A percentile compares a stretch with the other conserved stretches of the same genome.
These are phyloP conservation scores for Aciculosporium take DNA, from an alignment of 2,329 filamentous ascomycete species.

Conservation along the genomic window DNA sequence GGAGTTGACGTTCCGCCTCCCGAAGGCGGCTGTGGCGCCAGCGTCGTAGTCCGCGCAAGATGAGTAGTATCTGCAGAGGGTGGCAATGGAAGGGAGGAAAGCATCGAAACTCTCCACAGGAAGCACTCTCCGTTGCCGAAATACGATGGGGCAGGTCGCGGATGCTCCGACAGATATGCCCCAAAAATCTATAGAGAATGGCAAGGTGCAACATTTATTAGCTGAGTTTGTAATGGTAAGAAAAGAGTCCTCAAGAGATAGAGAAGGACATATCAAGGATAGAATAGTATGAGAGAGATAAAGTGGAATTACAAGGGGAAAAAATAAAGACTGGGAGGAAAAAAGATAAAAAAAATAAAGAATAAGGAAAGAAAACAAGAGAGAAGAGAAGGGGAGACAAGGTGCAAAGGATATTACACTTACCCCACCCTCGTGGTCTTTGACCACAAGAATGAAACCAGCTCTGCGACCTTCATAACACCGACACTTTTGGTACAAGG, in stretches of 20 bases:
- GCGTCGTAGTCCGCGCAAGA: conserved; percentile 27
- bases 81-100: conserved; percentile 38
- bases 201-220: background rate
- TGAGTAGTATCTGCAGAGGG: conserved; percentile 37
- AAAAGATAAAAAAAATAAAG: background rate
- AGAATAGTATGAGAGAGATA: background rate
- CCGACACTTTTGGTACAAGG: conserved; percentile 69
- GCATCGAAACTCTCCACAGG: conserved; percentile 45
- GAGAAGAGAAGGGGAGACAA: too few relatives aligned
- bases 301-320: background rate
- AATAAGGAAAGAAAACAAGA: background rate
- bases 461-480: conserved; percentile 54
- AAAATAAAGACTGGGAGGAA: background rate
- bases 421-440: conserved; percentile 62
- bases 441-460: conserved; percentile 80
- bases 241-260: background rate
- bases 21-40: conserved; percentile 12
- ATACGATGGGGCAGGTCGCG: conserved; percentile 69
- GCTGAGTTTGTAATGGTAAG: background rate
- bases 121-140: conserved; percentile 95
- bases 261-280: background rate
- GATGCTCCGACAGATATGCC: conserved; percentile 82
- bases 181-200: conserved; percentile 53
- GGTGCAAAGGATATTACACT: conserved; percentile 19
- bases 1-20: conserved; percentile 13